Conservation (phyloP, 768 basidiomycete species). For the Amanita rubescens region DNA sequence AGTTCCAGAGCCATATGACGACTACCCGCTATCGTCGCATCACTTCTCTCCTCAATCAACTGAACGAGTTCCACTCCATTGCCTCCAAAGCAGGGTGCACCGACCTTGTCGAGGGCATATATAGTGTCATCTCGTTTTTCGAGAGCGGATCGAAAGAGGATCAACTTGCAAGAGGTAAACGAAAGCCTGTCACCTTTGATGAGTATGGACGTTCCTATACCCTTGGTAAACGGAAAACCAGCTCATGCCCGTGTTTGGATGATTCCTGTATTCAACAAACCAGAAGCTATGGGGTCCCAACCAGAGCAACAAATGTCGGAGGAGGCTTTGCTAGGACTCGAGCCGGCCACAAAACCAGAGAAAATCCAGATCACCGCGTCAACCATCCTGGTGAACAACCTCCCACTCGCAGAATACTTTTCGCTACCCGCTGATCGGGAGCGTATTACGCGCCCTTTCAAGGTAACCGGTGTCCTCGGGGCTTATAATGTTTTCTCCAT, state of each 20-base stretch:
- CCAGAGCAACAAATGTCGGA: constrained; percentile 15
- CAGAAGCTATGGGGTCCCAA: constrained; percentile 5
- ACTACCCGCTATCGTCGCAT: constrained; percentile 66
- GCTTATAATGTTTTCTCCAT: constrained; percentile 76
- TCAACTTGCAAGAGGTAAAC: constrained; percentile 38
- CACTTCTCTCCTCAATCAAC: constrained; percentile 51
- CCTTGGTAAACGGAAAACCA: constrained; percentile 82
- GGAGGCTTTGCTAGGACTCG: constrained; percentile 21
- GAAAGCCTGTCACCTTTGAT: constrained; percentile 60
- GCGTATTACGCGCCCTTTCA: constrained; percentile 74
- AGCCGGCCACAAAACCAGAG: constrained; percentile 6
- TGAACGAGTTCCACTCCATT: constrained; percentile 57
- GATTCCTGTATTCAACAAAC: constrained; percentile 46
- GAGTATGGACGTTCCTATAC: constrained; percentile 80
- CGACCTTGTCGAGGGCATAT: constrained; percentile 45
- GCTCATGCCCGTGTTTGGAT: constrained; percentile 91
- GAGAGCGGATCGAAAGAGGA: constrained; percentile 56
- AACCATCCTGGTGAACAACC: constrained; percentile 79
- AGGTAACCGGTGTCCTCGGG: constrained; percentile 75
- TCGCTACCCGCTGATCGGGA: constrained; percentile 69
- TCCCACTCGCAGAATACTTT: constrained; percentile 77
- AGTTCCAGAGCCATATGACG: constrained; percentile 54
- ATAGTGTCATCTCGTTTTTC: constrained; percentile 50
- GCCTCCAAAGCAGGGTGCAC: constrained; percentile 49
- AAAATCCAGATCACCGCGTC: constrained; percentile 38